These are phyloP conservation scores for Talaromyces islandicus DNA, from an alignment of 2,329 filamentous ascomycete species.

Conservation along the genomic window DNA sequence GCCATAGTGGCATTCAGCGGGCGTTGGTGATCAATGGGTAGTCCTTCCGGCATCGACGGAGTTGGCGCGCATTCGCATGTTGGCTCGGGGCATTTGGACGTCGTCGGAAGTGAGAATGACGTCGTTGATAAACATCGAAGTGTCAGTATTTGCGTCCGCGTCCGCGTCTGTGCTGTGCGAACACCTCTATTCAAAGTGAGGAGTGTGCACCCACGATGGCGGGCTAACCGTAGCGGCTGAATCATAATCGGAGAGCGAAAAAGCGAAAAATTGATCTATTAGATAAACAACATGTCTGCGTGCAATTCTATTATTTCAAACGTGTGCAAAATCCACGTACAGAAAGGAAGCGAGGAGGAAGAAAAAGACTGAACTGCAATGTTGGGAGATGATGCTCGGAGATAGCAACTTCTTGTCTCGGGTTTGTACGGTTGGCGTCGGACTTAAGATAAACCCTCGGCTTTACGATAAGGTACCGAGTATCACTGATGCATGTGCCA, in stretches of 20 bases:
- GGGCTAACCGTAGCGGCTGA: background rate
- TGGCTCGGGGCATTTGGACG: slow-evolving; percentile 62
- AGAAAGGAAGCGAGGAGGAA: background rate
- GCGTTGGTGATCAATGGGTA: slow-evolving; percentile 68
- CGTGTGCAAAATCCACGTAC: background rate
- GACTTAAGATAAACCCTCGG: background rate
- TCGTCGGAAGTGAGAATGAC: slow-evolving; percentile 38
- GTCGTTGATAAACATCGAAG: slow-evolving; percentile 1
- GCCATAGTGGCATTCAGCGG: slow-evolving; percentile 71
- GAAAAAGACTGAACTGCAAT: background rate
- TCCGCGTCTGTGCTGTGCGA: background rate
- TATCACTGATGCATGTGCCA: too few relatives aligned
- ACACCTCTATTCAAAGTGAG: background rate
- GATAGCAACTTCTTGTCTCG: background rate
- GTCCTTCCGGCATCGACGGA: slow-evolving; percentile 61
- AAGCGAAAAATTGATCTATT: background rate
- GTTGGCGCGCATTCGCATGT: slow-evolving; percentile 70
- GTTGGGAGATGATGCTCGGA: background rate
- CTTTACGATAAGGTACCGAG: background rate
- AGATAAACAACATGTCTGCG: background rate
- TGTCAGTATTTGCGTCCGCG: background rate
- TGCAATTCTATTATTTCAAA: background rate
- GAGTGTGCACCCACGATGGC: background rate
- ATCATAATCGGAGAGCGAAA: background rate
- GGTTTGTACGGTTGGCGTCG: background rate